A percentile compares a stretch with the other conserved stretches of the same genome.
These are phyloP conservation scores for Tinospora cordifolia DNA, from an alignment of 164 flowering plant species.

Conservation along the genomic window DNA sequence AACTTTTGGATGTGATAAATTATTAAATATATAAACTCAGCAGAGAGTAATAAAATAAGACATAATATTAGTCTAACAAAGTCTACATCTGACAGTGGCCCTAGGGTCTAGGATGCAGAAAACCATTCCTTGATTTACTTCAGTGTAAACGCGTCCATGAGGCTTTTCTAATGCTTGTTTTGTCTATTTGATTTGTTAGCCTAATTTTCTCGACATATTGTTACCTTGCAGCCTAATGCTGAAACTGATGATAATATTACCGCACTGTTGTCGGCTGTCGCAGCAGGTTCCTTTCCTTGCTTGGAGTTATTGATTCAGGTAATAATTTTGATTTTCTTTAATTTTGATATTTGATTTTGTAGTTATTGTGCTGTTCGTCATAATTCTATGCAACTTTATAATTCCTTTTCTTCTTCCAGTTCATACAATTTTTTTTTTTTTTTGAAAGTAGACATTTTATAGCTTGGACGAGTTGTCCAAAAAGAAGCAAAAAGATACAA, in stretches of 20 bases:
- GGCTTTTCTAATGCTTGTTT: not conserved
- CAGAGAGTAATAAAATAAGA: not conserved
- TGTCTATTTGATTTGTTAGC: not conserved
- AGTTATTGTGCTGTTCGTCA: no score
- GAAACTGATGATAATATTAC: constrained; percentile 83
- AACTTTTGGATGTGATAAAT: not conserved
- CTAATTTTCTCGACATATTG: not conserved
- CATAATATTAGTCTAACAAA: no score
- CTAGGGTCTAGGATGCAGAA: not conserved
- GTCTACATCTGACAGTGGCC: not conserved
- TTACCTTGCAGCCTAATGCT: constrained; percentile 74
- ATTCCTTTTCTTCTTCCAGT: no score
- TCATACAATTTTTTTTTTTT: no score
- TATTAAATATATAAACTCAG: not conserved
- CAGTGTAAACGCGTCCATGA: not conserved
- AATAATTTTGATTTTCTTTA: constrained; percentile 3
- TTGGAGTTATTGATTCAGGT: constrained; percentile 82
- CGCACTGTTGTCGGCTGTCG: constrained; percentile 81
- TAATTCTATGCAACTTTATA: no score
- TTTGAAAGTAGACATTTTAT: no score
- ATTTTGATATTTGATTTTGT: not conserved
- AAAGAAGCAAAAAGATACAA: no score
- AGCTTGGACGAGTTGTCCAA: no score
- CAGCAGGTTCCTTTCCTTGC: constrained; percentile 75
- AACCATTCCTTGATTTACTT: not conserved